These are phyloP conservation scores for Podaxis rugospora DNA, from an alignment of 768 basidiomycete species.

Conservation along the genomic window DNA sequence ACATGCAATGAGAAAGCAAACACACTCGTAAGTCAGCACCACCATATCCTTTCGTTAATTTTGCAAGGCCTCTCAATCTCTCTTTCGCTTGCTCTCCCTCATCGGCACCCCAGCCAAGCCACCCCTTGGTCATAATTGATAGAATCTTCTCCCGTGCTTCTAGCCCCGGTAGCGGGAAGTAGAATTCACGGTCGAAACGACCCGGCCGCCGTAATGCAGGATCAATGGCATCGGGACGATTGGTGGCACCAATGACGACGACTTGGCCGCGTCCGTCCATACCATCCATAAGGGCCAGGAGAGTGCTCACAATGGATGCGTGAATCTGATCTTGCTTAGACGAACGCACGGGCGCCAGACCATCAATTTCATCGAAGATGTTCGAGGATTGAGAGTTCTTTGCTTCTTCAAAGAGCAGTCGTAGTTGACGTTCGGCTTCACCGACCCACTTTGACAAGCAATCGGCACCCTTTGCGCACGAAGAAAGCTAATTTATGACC, in stretches of 20 bases:
- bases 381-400: slow-evolving; percentile 89
- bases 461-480: slow-evolving; percentile 99
- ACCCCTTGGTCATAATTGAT: slow-evolving; percentile 83
- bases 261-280: slow-evolving; percentile 99
- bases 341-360: slow-evolving; percentile 96
- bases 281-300: slow-evolving; percentile 97
- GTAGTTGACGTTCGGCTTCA: slow-evolving; percentile 94
- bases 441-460: slow-evolving; percentile 99
- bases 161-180: slow-evolving; percentile 85
- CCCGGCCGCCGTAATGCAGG: slow-evolving; percentile 92
- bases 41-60: slow-evolving; percentile 94
- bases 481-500: slow-evolving; percentile 73
- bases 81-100: slow-evolving; percentile 51
- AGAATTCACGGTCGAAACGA: slow-evolving; percentile 96
- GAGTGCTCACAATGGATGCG: slow-evolving; percentile 93
- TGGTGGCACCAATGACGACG: slow-evolving; percentile 96
- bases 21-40: slow-evolving; percentile 93
- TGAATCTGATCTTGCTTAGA: slow-evolving; percentile 99
- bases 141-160: slow-evolving; percentile 88
- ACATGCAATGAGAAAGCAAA: slow-evolving; percentile 7
- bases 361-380: slow-evolving; percentile 99
- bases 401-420: slow-evolving; percentile 95
- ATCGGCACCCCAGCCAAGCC: slow-evolving; percentile 74
- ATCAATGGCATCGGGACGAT: slow-evolving; percentile 96
- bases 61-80: slow-evolving; percentile 69